Evolutionary conservation across 1,284 basidiomycete species (phyloP).

Genomic region (Tilletia setariae): DNA sequence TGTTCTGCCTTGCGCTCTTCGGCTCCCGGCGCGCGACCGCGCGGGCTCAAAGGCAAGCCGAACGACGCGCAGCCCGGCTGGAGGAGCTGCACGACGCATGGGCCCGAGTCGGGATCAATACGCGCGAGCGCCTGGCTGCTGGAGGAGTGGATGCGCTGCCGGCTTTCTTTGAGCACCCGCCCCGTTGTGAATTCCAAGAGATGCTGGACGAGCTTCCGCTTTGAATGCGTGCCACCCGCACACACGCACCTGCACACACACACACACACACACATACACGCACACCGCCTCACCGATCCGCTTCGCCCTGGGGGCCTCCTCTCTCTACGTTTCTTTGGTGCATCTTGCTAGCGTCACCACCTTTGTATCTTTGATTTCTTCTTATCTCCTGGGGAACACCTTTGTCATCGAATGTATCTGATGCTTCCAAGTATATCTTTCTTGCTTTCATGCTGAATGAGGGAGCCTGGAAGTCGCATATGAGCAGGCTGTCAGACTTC

Average conservation of each 20-base stretch:
- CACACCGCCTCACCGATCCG: no score
- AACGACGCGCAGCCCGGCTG: neutral
- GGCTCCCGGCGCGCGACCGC: neutral
- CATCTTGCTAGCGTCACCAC: no score
- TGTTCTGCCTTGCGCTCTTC: neutral
- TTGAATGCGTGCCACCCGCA: conserved; percentile 19
- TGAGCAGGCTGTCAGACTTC: no score
- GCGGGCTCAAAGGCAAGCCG: neutral
- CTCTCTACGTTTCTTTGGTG: no score
- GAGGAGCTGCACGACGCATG: conserved; percentile 13
- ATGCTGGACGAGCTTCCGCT: conserved; percentile 32
- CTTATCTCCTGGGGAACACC: no score
- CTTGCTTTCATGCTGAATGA: no score
- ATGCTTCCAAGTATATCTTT: no score
- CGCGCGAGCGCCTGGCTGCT: neutral
- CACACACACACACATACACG: no score
- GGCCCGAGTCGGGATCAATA: neutral
- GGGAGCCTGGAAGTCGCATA: no score
- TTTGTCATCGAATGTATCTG: no score
- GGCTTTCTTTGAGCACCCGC: conserved; percentile 3
- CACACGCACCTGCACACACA: neutral
- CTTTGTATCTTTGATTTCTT: no score
- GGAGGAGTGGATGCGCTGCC: neutral
- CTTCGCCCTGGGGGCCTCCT: no score
- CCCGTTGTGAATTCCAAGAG: neutral